Evolutionary conservation across 805 yeast species (phyloP).

Genomic region (Yamadazyma philogaea): DNA sequence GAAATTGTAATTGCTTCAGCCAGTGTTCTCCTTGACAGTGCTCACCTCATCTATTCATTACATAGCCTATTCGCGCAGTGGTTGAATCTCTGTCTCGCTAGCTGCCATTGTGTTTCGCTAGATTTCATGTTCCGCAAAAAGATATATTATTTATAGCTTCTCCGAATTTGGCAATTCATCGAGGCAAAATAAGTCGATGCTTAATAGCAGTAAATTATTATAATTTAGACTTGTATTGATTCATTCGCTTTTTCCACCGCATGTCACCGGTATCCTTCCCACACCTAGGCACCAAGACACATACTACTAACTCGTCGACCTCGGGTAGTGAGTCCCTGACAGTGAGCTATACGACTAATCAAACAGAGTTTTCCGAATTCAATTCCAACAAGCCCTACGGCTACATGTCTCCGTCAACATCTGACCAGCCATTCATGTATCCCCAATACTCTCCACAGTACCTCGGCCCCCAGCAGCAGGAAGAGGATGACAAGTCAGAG

Average conservation of each 20-base stretch:
- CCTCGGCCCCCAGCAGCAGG: not conserved
- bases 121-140: no score
- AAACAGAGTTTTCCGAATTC: slow-evolving; percentile 11
- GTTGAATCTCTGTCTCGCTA: no score
- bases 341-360: slow-evolving; percentile 16
- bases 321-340: slow-evolving; percentile 35
- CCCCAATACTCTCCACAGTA: not conserved
- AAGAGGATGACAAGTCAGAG: slow-evolving; percentile 3
- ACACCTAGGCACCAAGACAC: not conserved
- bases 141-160: slow-evolving; percentile 3
- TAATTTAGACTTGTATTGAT: not conserved
- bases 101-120: no score
- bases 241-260: not conserved
- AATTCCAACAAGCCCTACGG: not conserved
- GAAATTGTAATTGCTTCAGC: no score
- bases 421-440: not conserved
- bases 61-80: not conserved
- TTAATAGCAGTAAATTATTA: not conserved
- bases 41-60: no score
- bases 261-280: slow-evolving; percentile 1
- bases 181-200: not conserved
- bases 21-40: no score
- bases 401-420: not conserved
- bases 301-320: slow-evolving; percentile 14
- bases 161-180: slow-evolving; percentile 1